Evolutionary conservation across 805 yeast species (phyloP).

Genomic region (Teunomyces lycoperdinae): DNA sequence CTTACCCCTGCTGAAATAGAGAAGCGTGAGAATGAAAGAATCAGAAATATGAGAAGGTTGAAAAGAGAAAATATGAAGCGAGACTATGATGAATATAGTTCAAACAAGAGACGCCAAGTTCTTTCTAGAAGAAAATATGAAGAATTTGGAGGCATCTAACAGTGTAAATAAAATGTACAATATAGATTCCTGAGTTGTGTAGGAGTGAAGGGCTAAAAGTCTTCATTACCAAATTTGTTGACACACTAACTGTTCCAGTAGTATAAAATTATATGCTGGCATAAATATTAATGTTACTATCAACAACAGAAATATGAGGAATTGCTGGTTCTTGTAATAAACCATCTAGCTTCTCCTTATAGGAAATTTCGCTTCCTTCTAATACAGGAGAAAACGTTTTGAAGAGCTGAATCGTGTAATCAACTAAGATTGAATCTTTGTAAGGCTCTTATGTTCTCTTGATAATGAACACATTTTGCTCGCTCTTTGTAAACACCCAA

Average conservation of each 20-base stretch:
- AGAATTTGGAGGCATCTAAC: conserved; percentile 30
- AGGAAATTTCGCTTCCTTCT: not conserved
- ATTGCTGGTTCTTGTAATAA: too few relatives aligned
- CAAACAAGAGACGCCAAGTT: conserved; percentile 34
- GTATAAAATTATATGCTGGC: too few relatives aligned
- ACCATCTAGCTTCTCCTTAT: not conserved
- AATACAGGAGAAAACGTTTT: too few relatives aligned
- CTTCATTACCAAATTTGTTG: too few relatives aligned
- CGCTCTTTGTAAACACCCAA: too few relatives aligned
- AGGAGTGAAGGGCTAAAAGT: not conserved
- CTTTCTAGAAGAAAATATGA: conserved; percentile 50
- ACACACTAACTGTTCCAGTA: not conserved
- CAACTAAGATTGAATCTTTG: too few relatives aligned
- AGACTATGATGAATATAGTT: conserved; percentile 37
- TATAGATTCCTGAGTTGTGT: not conserved
- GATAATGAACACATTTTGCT: too few relatives aligned
- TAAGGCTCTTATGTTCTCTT: too few relatives aligned
- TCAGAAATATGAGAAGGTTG: conserved; percentile 83
- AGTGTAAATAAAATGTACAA: not conserved
- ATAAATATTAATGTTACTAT: too few relatives aligned
- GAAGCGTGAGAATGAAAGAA: conserved; percentile 91
- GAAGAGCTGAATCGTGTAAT: too few relatives aligned
- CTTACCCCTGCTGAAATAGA: conserved; percentile 92
- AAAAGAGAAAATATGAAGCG: conserved; percentile 87
- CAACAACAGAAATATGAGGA: too few relatives aligned